Conservation (phyloP, 768 basidiomycete species). For the Suillus brevipes region DNA sequence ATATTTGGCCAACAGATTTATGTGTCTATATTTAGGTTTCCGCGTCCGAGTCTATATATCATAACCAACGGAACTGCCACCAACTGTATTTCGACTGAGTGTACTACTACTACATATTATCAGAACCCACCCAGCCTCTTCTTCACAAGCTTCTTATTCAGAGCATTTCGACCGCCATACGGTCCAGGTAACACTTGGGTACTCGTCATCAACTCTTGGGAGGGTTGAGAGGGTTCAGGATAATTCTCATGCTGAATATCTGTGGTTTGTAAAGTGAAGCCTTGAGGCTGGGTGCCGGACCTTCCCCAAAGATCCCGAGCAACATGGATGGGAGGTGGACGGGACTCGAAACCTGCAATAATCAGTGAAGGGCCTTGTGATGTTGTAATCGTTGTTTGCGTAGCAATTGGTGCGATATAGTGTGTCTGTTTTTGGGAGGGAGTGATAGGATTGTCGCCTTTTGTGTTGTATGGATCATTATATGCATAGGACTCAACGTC, state of each 20-base stretch:
- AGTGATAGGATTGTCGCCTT: slow-evolving; percentile 18
- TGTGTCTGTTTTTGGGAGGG: slow-evolving; percentile 17
- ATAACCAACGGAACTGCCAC: not conserved
- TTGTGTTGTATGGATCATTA: slow-evolving; percentile 52
- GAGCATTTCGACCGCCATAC: slow-evolving; percentile 59
- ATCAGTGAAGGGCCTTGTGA: slow-evolving; percentile 42
- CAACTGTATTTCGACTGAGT: not conserved
- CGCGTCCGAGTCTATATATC: not conserved
- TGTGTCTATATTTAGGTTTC: not conserved
- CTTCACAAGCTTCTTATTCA: slow-evolving; percentile 53
- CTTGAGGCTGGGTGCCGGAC: slow-evolving; percentile 11
- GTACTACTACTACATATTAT: slow-evolving; percentile 23
- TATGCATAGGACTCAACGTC: slow-evolving; percentile 53
- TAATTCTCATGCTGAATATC: slow-evolving; percentile 21
- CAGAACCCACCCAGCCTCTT: slow-evolving; percentile 79
- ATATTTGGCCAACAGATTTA: not conserved
- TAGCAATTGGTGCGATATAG: not conserved
- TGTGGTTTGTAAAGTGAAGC: slow-evolving; percentile 12
- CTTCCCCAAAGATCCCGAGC: slow-evolving; percentile 6
- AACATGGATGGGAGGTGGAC: slow-evolving; percentile 19
- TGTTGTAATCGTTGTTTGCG: slow-evolving; percentile 25
- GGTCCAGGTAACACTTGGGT: slow-evolving; percentile 75
- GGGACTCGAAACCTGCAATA: slow-evolving; percentile 31
- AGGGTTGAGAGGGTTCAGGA: slow-evolving; percentile 16
- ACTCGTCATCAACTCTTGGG: slow-evolving; percentile 53